Percentiles rank a stretch among this genome's conserved stretches.
Conservation (phyloP, 2,329 filamentous ascomycete genomes). For the Trichophyton mentagrophytes region DNA sequence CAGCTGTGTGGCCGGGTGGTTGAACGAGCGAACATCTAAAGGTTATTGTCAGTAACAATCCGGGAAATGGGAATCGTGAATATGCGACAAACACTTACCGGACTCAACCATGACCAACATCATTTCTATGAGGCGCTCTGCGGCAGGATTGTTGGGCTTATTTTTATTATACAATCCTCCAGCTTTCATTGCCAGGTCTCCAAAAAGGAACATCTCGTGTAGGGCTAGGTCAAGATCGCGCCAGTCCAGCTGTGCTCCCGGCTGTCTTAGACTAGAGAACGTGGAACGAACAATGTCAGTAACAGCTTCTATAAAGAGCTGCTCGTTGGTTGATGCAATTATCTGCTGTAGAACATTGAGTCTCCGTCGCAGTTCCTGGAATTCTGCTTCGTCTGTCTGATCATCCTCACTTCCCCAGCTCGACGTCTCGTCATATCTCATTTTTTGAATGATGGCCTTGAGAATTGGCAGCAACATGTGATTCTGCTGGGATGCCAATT, state of each 20-base stretch:
- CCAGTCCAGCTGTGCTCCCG: slow-evolving; percentile 72
- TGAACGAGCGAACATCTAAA: slow-evolving; percentile 67
- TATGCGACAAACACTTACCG: slow-evolving; percentile 41
- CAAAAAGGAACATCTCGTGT: slow-evolving; percentile 91
- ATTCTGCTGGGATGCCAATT: slow-evolving; percentile 62
- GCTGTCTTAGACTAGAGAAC: slow-evolving; percentile 65
- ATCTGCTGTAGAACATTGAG: slow-evolving; percentile 86
- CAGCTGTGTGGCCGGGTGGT: slow-evolving; percentile 80
- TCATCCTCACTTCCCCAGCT: slow-evolving; percentile 90
- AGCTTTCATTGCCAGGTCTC: slow-evolving; percentile 80
- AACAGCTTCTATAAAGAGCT: slow-evolving; percentile 75
- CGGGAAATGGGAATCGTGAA: background rate
- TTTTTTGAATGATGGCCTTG: slow-evolving; percentile 85
- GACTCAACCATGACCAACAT: slow-evolving; percentile 94
- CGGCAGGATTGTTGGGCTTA: slow-evolving; percentile 63
- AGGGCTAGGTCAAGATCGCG: slow-evolving; percentile 86
- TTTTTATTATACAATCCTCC: slow-evolving; percentile 78
- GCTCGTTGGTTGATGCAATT: slow-evolving; percentile 77
- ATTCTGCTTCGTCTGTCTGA: slow-evolving; percentile 92
- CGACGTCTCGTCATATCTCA: slow-evolving; percentile 93
- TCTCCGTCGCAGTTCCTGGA: slow-evolving; percentile 82
- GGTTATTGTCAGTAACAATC: background rate
- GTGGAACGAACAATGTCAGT: slow-evolving; percentile 79
- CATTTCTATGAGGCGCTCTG: slow-evolving; percentile 75
- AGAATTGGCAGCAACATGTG: slow-evolving; percentile 76